Evolutionary conservation across 352 stramenopile genomes (phyloP), one percentile per base, ranked within the genome.

Genomic region (Pythium oligandrum): DNA sequence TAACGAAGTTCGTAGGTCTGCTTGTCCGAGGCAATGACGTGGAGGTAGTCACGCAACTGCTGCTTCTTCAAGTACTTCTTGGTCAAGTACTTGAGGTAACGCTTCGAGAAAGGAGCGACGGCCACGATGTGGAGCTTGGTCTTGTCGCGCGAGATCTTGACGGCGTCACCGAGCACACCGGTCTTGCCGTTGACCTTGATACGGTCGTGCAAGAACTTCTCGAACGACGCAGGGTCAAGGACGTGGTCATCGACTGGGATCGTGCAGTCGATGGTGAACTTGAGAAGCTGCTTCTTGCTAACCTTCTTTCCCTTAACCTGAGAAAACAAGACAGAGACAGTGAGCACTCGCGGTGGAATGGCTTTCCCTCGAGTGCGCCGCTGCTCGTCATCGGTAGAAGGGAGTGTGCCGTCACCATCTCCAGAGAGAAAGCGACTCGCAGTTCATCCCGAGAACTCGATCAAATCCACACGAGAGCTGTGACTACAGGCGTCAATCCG

Each of bases 1-100:
- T 99, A 99, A 73, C 92, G 83, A 51, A 99, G 78, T 79, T 99
- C 96, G 84, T 99, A 99, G 51, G 96, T 98, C 74, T 98, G 94
- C 86, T 98, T 99, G 73, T 96, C 95, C 59, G 86, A 93, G 40
- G 97, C 96, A 82, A 99, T 97, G 37, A 99, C 97, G 76, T 98
- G 96, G 48, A 99, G 77, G 82, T 99, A 99, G 89, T 99, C 97
- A 71, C 96, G 95, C 53, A 99, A 81, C 76, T 99, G 95, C 73
- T 99, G 96, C 90, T 99, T 99, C 92, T 99, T 99, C 66, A 99
- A 82, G 93, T 99, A 99, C 86, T 99, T 98, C 94, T 99, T 99
- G 57, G 96, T 98, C 31, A 99, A 72, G 83, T 99, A 99, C 87
- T 99, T 99, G 59, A 96, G 82, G 78, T 96, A 97, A 66, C 97